A percentile compares a stretch with the other conserved stretches of the same genome.
These are phyloP conservation scores for Aspergillus puulaauensis DNA, from an alignment of 2,329 filamentous ascomycete species.

Conservation along the genomic window DNA sequence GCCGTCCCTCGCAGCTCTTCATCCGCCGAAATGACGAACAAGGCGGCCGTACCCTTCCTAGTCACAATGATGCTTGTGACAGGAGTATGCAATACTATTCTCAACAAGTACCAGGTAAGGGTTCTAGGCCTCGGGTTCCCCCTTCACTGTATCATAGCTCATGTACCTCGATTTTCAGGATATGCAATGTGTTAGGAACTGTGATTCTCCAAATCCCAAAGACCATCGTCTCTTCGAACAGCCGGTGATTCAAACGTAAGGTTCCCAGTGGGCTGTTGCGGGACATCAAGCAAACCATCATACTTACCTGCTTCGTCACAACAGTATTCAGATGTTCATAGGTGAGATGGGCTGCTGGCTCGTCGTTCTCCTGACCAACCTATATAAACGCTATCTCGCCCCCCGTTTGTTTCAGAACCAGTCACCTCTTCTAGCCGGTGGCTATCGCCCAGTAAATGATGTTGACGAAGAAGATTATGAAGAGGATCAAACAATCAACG, in stretches of 20 bases:
- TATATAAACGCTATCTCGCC: conserved; percentile 61
- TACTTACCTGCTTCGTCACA: background rate
- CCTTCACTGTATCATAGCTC: background rate
- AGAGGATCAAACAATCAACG: conserved; percentile 44
- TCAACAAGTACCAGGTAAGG: conserved; percentile 91
- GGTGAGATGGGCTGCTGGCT: conserved; percentile 97
- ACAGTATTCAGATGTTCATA: conserved; percentile 85
- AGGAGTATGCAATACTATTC: conserved; percentile 91
- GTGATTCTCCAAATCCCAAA: conserved; percentile 66
- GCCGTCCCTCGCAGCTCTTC: too few species aligned
- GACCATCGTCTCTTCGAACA: conserved; percentile 80
- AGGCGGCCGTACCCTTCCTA: conserved; percentile 74
- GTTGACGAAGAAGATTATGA: conserved; percentile 49
- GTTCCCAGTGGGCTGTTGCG: background rate
- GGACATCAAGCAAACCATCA: background rate
- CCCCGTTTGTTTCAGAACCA: conserved; percentile 37
- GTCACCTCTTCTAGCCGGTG: conserved; percentile 47
- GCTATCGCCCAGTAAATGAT: conserved; percentile 66
- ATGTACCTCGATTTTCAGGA: conserved; percentile 54
- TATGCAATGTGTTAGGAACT: conserved; percentile 94
- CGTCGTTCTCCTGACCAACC: conserved; percentile 69
- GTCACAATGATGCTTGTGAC: conserved; percentile 96
- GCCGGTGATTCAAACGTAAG: conserved; percentile 84
- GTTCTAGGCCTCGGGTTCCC: background rate
- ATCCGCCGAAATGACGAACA: conserved; percentile 62